Evolutionary conservation across 331 rosid genomes (phyloP), one percentile per base, ranked within the genome.

Genomic region (Malus hybrid): DNA sequence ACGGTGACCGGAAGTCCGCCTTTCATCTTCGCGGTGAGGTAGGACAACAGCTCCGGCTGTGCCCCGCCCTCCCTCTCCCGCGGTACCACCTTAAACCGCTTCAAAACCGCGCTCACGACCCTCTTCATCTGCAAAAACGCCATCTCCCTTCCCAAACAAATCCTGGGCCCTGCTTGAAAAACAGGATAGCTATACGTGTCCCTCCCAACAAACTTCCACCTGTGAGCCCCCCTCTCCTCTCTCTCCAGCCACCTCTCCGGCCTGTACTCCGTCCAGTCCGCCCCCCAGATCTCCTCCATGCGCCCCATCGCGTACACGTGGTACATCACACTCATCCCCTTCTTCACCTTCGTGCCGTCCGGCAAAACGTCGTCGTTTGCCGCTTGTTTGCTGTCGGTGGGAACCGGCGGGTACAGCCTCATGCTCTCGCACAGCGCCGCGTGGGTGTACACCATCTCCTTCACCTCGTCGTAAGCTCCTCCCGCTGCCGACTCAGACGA

Each of bases 71-170:
- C 82, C 70, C 58, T 50, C 39, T 57, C 76, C 3, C 33, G 75
- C 3, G 93, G 89, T 16, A 93, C 88, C 64, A 93, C 86, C 78
- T 36, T 80, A 56, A 93, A 93, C 71, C 78, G 29, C 79, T 66
- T 78, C 62, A 93, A 4, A 48, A 90, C 77, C 1, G 84, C 95
- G 0, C 85, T 84, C 32, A 87, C 95, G 24, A 93, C 66, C 62
- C 86, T 82, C 80, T 90, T 93, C 96, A 93, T 93, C 60, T 93
- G 97, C 85, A 93, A 64, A 67, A 93, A 90, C 12, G 98, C 93
- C 98, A 93, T 93, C 48, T 90, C 97, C 77, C 77, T 87, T 10
- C 96, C 93, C 68, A 90, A 57, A 70, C 97, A 93, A 3, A 89
- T 79, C 79, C 97, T 85, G 5, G 95, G 98, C 9, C 98, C 97